Evolutionary conservation across 169 alveolate species (phyloP).

Genomic region (Besnoitia besnoiti): DNA sequence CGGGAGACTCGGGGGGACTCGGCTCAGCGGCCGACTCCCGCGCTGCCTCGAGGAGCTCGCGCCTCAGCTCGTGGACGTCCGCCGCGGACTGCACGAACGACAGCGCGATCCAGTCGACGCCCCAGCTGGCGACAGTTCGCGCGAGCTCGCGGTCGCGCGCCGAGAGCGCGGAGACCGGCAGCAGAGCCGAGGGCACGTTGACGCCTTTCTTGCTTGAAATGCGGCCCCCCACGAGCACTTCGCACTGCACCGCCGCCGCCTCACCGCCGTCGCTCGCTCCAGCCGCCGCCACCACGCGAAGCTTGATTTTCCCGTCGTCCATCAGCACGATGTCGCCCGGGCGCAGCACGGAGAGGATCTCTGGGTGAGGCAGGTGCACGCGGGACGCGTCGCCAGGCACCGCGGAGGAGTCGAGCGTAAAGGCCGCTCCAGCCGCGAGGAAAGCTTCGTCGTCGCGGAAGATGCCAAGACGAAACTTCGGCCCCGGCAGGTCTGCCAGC

Average conservation of each 20-base stretch:
- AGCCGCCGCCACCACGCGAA: slow-evolving; percentile 79
- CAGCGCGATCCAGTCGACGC: slow-evolving; percentile 94
- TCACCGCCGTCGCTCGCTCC: not conserved
- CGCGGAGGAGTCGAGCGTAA: slow-evolving; percentile 91
- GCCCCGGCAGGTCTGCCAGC: slow-evolving; percentile 89
- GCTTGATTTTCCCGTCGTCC: slow-evolving; percentile 95
- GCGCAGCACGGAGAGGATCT: slow-evolving; percentile 90
- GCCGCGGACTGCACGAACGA: slow-evolving; percentile 81
- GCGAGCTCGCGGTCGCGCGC: slow-evolving; percentile 82
- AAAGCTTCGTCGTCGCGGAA: slow-evolving; percentile 82
- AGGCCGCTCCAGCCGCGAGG: slow-evolving; percentile 89
- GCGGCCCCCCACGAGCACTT: slow-evolving; percentile 71
- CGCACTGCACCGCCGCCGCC: slow-evolving; percentile 15
- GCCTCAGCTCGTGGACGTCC: slow-evolving; percentile 81
- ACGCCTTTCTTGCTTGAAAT: slow-evolving; percentile 84
- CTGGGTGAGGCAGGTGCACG: slow-evolving; percentile 87
- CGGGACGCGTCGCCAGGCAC: slow-evolving; percentile 85
- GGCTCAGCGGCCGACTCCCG: not conserved
- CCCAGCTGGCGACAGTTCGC: slow-evolving; percentile 40
- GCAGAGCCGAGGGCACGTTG: slow-evolving; percentile 80
- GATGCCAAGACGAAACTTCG: slow-evolving; percentile 96
- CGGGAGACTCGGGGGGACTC: not conserved
- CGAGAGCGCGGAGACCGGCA: slow-evolving; percentile 80
- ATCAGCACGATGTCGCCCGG: slow-evolving; percentile 90
- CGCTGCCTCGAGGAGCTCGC: slow-evolving; percentile 68